Conservation (phyloP, 2,329 filamentous ascomycete genomes). For the Botrytis sinoallii region DNA sequence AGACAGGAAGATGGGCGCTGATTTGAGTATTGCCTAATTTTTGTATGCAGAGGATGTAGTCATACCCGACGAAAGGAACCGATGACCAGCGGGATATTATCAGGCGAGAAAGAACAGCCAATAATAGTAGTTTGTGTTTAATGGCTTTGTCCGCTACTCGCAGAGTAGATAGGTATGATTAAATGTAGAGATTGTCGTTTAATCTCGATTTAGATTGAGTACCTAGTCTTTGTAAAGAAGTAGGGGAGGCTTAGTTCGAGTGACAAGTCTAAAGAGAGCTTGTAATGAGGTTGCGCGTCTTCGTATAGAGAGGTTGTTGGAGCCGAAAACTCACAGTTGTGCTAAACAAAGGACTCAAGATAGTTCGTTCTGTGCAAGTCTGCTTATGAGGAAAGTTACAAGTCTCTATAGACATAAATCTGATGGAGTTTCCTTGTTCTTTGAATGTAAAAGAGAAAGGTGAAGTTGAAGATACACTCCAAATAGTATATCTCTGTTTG, state of each 20-base stretch:
- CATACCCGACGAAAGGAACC: background rate
- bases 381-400: no score
- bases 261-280: background rate
- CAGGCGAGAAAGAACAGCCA: background rate
- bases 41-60: no score
- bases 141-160: background rate
- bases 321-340: background rate
- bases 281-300: background rate
- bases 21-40: background rate
- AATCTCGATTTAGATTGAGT: background rate
- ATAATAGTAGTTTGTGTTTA: background rate
- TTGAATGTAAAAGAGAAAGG: background rate
- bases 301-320: background rate
- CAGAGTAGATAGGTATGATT: background rate
- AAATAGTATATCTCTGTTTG: background rate
- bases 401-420: rapidly evolving
- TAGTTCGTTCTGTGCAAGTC: background rate
- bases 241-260: background rate
- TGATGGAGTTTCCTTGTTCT: background rate
- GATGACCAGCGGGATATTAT: background rate
- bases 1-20: no score
- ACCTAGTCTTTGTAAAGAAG: background rate
- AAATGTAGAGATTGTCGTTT: background rate
- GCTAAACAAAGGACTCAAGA: background rate
- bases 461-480: background rate